These are phyloP conservation scores for Psilocybe mexicana DNA, from an alignment of 1,284 basidiomycete species.

Conservation along the genomic window DNA sequence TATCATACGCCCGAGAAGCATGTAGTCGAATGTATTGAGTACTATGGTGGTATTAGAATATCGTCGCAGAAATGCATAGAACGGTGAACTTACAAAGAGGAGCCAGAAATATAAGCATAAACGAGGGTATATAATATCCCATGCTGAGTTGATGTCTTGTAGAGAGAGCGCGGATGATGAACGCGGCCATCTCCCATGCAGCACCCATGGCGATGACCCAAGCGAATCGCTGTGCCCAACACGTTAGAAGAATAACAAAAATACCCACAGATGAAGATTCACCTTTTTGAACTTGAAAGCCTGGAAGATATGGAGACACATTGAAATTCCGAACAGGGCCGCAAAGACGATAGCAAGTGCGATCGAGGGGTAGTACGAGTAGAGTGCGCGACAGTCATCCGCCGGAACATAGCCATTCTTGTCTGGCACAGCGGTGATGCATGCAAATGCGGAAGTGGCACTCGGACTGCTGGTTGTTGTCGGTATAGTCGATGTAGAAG, in stretches of 20 bases:
- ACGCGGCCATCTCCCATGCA: slow-evolving; percentile 3
- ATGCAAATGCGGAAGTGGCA: not conserved
- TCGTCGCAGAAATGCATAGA: not conserved
- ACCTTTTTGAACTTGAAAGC: slow-evolving; percentile 5
- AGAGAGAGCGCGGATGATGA: slow-evolving; percentile 1
- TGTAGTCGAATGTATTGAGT: slow-evolving; percentile 7
- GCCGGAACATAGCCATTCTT: slow-evolving; percentile 5
- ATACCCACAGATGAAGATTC: not conserved
- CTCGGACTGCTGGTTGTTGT: not conserved
- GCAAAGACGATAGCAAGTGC: slow-evolving; percentile 3
- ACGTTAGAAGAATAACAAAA: too few relatives aligned
- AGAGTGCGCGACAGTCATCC: slow-evolving; percentile 1
- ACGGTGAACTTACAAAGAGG: not conserved
- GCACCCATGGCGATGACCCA: slow-evolving; percentile 6
- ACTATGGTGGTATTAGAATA: not conserved
- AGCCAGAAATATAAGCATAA: slow-evolving; percentile 2
- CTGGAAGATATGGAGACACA: not conserved
- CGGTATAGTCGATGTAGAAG: too few relatives aligned
- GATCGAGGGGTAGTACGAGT: slow-evolving; percentile 5
- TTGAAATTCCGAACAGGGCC: slow-evolving; percentile 2
- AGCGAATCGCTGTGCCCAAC: not conserved
- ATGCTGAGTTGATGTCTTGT: not conserved
- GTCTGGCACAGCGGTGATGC: slow-evolving; percentile 2
- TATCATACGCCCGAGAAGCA: slow-evolving; percentile 8
- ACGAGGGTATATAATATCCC: not conserved